These are phyloP conservation scores for Aspergillus proliferans DNA, from an alignment of 2,329 filamentous ascomycete genomes.

Conservation along the genomic window DNA sequence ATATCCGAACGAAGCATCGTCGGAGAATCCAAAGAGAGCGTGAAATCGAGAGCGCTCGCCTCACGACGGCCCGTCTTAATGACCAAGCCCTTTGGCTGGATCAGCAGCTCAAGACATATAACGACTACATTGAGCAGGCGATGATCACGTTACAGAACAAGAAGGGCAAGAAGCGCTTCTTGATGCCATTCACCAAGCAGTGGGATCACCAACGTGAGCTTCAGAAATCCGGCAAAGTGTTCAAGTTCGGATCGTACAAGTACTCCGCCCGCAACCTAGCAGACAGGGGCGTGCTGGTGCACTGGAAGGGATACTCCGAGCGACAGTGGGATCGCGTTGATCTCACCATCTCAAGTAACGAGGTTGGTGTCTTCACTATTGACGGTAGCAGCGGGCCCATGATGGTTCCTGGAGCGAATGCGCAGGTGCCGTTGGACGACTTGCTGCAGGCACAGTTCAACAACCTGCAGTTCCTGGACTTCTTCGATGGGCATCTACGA, in stretches of 20 bases:
- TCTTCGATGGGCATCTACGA: slow-evolving; percentile 81
- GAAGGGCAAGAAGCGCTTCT: slow-evolving; percentile 89
- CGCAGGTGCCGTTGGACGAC: slow-evolving; percentile 83
- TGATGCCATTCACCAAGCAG: slow-evolving; percentile 95
- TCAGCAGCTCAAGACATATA: slow-evolving; percentile 92
- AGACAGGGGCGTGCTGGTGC: slow-evolving; percentile 89
- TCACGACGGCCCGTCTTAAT: slow-evolving; percentile 43
- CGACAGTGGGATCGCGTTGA: slow-evolving; percentile 88
- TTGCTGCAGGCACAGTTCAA: slow-evolving; percentile 95
- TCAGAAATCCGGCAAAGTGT: slow-evolving; percentile 82
- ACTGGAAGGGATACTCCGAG: slow-evolving; percentile 78
- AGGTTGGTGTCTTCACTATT: slow-evolving; percentile 87
- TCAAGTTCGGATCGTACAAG: slow-evolving; percentile 97
- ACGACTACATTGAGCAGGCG: slow-evolving; percentile 98
- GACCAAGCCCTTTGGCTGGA: slow-evolving; percentile 81
- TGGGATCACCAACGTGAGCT: slow-evolving; percentile 98
- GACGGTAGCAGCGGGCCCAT: slow-evolving; percentile 88
- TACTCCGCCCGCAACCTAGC: slow-evolving; percentile 84
- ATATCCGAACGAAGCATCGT: slow-evolving; percentile 95
- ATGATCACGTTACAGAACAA: slow-evolving; percentile 97
- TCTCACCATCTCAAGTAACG: slow-evolving; percentile 87
- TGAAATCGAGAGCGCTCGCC: slow-evolving; percentile 63
- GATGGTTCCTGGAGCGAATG: slow-evolving; percentile 90
- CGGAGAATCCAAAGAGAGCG: slow-evolving; percentile 84
- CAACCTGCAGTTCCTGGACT: slow-evolving; percentile 88